These are phyloP conservation scores for Vitis rupestris DNA, from an alignment of 164 flowering plant species.

Conservation along the genomic window DNA sequence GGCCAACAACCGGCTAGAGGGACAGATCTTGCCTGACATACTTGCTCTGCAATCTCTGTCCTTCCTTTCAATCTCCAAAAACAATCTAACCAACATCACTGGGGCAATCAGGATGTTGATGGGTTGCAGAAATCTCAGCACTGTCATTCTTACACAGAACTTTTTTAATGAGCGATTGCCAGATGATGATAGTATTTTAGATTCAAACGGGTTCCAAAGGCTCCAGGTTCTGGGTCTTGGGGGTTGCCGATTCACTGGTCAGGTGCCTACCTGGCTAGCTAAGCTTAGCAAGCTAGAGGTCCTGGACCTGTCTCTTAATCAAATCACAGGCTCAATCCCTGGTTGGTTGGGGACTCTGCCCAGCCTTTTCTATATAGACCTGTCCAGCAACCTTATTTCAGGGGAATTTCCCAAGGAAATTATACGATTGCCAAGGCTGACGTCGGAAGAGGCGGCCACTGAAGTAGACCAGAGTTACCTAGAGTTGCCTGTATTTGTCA, in stretches of 20 bases:
- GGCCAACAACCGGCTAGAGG: slow-evolving; percentile 39
- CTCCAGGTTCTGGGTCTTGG: slow-evolving; percentile 51
- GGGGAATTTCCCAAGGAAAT: slow-evolving; percentile 52
- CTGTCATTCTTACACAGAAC: slow-evolving; percentile 40
- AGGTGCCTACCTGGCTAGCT: slow-evolving; percentile 50
- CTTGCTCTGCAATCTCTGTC: slow-evolving; percentile 40
- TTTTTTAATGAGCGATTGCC: slow-evolving; percentile 49
- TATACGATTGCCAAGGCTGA: slow-evolving; percentile 26
- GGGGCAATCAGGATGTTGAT: slow-evolving; percentile 37
- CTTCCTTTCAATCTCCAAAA: slow-evolving; percentile 51
- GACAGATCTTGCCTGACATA: slow-evolving; percentile 45
- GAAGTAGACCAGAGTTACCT: slow-evolving; percentile 27
- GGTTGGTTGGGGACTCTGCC: slow-evolving; percentile 50
- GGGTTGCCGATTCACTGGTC: slow-evolving; percentile 46
- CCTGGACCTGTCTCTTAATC: slow-evolving; percentile 54
- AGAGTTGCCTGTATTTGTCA: slow-evolving; percentile 57
- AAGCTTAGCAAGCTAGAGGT: slow-evolving; percentile 38
- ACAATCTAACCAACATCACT: slow-evolving; percentile 40
- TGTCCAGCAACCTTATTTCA: slow-evolving; percentile 42
- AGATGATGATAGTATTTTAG: slow-evolving; percentile 17
- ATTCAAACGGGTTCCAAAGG: slow-evolving; percentile 35
- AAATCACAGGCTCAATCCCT: slow-evolving; percentile 50
- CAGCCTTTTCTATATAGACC: slow-evolving; percentile 55
- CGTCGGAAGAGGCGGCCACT: slow-evolving; percentile 17
- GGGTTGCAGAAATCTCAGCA: slow-evolving; percentile 43